These are phyloP conservation scores for Firmiana major DNA, from an alignment of 345 rosid species.

Conservation along the genomic window DNA sequence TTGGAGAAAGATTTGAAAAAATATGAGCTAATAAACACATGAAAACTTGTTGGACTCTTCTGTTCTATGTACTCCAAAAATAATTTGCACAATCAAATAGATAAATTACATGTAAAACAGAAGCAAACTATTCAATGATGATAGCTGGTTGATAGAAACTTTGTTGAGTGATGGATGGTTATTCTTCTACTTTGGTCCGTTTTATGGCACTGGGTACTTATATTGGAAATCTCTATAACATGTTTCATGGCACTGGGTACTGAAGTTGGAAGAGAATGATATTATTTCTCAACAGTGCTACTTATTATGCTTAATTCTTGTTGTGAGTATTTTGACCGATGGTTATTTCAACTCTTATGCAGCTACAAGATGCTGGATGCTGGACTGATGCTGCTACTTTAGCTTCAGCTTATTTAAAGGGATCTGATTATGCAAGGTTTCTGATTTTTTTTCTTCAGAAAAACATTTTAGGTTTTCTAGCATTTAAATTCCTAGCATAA, in stretches of 20 bases:
- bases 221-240: background rate
- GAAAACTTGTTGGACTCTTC: background rate
- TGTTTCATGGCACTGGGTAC: background rate
- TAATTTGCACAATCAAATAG: background rate
- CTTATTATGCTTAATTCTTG: background rate
- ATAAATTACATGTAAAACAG: background rate
- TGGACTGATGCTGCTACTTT: conserved; percentile 99
- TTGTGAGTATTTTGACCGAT: background rate
- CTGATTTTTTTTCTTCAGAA: background rate
- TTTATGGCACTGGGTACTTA: background rate
- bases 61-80: background rate
- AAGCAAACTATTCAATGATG: background rate
- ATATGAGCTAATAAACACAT: background rate
- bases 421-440: conserved; percentile 95
- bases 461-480: background rate
- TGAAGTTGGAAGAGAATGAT: background rate
- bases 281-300: background rate
- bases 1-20: background rate
- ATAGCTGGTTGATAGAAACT: background rate
- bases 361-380: conserved; percentile 98
- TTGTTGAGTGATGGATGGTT: background rate
- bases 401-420: conserved; percentile 92
- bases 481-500: background rate
- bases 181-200: background rate
- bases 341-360: conserved; percentile 19